A percentile compares a stretch with the other conserved stretches of the same genome.
phyloP scores from a whole-genome alignment of 495 filamentous ascomycete species.

The Pseudotulostoma volvatum region DNA sequence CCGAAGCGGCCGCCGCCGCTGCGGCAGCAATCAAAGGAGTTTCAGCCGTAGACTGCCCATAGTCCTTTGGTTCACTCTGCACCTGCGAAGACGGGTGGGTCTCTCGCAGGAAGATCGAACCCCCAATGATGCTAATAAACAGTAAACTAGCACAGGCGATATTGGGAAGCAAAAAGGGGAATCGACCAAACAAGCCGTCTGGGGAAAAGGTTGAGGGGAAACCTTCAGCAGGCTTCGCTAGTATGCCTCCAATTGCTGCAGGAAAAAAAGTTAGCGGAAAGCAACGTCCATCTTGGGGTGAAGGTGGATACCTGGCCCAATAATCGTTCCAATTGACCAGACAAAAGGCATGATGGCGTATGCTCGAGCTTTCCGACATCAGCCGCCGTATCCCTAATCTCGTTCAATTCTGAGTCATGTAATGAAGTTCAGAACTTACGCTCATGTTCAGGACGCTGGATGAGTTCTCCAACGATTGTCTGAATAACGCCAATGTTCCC shows the following conservation, averaged over 20 bases:
- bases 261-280: constrained; percentile 6
- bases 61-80: constrained; percentile 28
- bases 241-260: constrained; percentile 54
- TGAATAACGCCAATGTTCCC: constrained; percentile 82
- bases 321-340: constrained; percentile 72
- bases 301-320: constrained; percentile 58
- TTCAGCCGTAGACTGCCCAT: constrained; percentile 30
- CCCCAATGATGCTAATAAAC: constrained; percentile 52
- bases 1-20: constrained; percentile 49
- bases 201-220: constrained; percentile 49
- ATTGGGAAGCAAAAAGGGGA: constrained; percentile 74
- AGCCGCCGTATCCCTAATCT: no score
- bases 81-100: constrained; percentile 68
- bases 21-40: constrained; percentile 58
- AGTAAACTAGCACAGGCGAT: constrained; percentile 58
- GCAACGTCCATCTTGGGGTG: no score
- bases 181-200: constrained; percentile 49
- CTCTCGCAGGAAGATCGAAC: constrained; percentile 60
- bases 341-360: constrained; percentile 81
- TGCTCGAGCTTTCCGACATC: constrained; percentile 39
- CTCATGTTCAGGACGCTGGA: constrained; percentile 65
- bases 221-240: constrained; percentile 53
- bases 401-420: background rate
- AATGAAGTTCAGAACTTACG: constrained; percentile 35
- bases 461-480: constrained; percentile 80